Evolutionary conservation across 164 flowering plant genomes (phyloP), one percentile per base, ranked within the genome.

Genomic region (Stephania japonica): DNA sequence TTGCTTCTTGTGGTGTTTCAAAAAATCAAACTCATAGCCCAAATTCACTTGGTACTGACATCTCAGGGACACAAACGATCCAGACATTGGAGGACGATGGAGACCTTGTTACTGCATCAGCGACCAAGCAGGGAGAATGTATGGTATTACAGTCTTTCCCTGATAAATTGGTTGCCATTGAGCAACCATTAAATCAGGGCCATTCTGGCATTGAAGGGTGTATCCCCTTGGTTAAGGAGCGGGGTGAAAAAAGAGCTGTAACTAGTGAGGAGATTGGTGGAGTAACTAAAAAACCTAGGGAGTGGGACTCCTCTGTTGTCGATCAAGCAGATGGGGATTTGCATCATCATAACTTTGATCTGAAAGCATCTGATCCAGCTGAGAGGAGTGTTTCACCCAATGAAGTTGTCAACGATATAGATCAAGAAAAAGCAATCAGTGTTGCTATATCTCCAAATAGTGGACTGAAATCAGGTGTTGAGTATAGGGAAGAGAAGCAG

Each of bases 401-500:
- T 63, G 83, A 79, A 53, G 72, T 79, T 49, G 72, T 62, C 24
- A 66, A 75, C 69, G 80, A 72, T 65, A 78, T 73, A 72, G 82
- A 83, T 72, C 80, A 81, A 67, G 83, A 76, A 63, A 81, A 68
- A 70, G 67, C 76, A 19, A 44, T 77, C 53, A 70, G 75, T 73
- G 79, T 72, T 67, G 74, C 83, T 68, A 65, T 80, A 63, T 80
- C 79, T 75, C 78, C 84, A 11, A 75, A 74, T 66, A 78, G 66
- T 19, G 75, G 68, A 43, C 78, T 66, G 68, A 85, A 83, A 68
- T 65, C 79, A 13, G 68, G 72, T 70, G 67, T 72, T 68, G 84
- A 80, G 68, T 81, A 69, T 75, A 80, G 82, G 49, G 83, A 91
- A 82, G 95, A 87, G 80, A 93, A 88, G 81, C 91, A 86, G 81